These are phyloP conservation scores for Mycocentrospora acerina DNA, from an alignment of 2,329 filamentous ascomycete species.

Conservation along the genomic window DNA sequence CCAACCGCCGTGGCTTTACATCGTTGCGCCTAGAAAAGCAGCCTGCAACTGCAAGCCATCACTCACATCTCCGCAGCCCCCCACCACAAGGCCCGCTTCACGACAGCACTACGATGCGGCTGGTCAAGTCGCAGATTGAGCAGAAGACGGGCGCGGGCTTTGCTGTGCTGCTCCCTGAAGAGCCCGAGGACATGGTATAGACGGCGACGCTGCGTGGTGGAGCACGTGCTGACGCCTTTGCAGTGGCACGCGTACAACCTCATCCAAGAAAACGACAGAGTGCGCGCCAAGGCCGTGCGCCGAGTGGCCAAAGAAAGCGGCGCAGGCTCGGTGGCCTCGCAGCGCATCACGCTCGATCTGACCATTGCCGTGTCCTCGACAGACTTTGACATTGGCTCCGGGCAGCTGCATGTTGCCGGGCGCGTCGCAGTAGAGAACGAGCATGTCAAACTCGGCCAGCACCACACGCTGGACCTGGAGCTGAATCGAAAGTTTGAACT, in stretches of 20 bases:
- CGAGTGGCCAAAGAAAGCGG: constrained; percentile 63
- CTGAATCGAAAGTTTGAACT: constrained; percentile 84
- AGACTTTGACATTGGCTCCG: constrained; percentile 69
- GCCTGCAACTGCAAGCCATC: too few species aligned
- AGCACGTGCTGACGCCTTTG: constrained; percentile 4
- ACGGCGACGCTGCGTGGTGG: too few species aligned
- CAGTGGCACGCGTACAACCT: constrained; percentile 77
- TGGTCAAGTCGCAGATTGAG: constrained; percentile 68
- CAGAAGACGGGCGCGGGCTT: constrained; percentile 62
- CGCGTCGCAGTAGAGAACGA: constrained; percentile 67
- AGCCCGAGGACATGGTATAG: constrained; percentile 72
- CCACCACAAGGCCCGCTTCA: not conserved
- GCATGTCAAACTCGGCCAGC: constrained; percentile 65
- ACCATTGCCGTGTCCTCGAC: constrained; percentile 65
- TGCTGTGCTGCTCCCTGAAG: constrained; percentile 68
- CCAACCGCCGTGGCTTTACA: too few species aligned
- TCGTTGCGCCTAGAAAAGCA: too few species aligned
- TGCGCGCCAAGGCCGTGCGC: constrained; percentile 67
- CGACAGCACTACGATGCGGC: constrained; percentile 53
- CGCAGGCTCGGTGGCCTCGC: constrained; percentile 63
- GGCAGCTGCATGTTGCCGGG: constrained; percentile 68
- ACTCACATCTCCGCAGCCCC: not conserved
- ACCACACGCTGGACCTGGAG: constrained; percentile 80
- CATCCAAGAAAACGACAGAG: constrained; percentile 64
- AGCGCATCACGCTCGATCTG: constrained; percentile 64